Conservation (phyloP, 768 basidiomycete species). For the Serendipita sp. region DNA sequence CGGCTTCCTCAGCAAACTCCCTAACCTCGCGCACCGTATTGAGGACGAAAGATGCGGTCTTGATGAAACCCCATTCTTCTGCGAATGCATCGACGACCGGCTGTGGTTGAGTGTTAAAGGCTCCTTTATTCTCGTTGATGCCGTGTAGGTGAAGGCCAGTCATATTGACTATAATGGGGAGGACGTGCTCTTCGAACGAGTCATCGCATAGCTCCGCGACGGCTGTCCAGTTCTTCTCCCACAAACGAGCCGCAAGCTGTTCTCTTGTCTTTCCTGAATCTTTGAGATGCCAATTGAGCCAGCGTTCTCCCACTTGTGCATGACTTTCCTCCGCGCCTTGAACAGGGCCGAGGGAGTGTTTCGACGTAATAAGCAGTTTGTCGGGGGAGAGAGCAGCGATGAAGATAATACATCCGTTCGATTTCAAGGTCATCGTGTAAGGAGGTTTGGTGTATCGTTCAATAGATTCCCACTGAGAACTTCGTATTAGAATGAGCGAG, state of each 20-base stretch:
- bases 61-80: slow-evolving; percentile 79
- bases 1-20: slow-evolving; percentile 52
- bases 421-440: slow-evolving; percentile 79
- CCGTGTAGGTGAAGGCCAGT: slow-evolving; percentile 91
- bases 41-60: slow-evolving; percentile 43
- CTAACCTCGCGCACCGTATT: slow-evolving; percentile 49
- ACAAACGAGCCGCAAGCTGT: slow-evolving; percentile 57
- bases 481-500: not conserved
- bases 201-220: slow-evolving; percentile 98
- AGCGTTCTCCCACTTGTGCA: slow-evolving; percentile 66
- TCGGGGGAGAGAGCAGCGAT: slow-evolving; percentile 64
- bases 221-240: slow-evolving; percentile 74
- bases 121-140: slow-evolving; percentile 50
- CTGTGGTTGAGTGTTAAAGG: slow-evolving; percentile 57
- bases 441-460: slow-evolving; percentile 53
- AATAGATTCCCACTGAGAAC: slow-evolving; percentile 53
- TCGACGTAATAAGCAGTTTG: slow-evolving; percentile 74
- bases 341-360: slow-evolving; percentile 67
- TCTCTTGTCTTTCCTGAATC: slow-evolving; percentile 47
- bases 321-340: slow-evolving; percentile 37
- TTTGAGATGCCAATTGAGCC: slow-evolving; percentile 57
- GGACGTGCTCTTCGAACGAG: slow-evolving; percentile 90
- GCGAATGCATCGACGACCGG: slow-evolving; percentile 62
- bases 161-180: slow-evolving; percentile 60
- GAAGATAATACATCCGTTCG: slow-evolving; percentile 95